phyloP scores from a whole-genome alignment of 2,329 filamentous ascomycete species.

The Neocucurbitaria cava region DNA sequence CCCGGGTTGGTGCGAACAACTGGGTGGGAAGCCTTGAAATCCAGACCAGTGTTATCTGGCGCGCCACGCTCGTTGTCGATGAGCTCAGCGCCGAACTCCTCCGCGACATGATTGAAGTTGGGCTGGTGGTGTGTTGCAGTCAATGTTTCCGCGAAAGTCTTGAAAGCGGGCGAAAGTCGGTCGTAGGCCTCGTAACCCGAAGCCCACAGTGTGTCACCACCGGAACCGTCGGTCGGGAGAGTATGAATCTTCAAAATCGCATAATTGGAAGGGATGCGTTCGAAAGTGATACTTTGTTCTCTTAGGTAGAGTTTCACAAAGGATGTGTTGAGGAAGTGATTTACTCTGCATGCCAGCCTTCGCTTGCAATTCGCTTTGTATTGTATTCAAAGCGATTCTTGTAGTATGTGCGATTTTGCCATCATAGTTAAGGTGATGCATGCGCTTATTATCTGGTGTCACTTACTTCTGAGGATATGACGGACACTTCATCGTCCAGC shows the following conservation, averaged over 20 bases:
- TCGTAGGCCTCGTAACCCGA: conserved; percentile 48
- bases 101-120: conserved; percentile 2
- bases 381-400: conserved; percentile 43
- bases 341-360: conserved; percentile 9
- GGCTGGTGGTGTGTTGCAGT: conserved; percentile 4
- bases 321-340: background rate
- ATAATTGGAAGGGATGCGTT: conserved; percentile 44
- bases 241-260: conserved; percentile 11
- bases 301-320: background rate
- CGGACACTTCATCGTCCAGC: conserved; percentile 58
- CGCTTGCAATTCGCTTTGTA: conserved; percentile 4
- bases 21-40: conserved; percentile 58
- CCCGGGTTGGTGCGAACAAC: conserved; percentile 65
- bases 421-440: background rate
- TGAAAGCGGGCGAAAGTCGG: conserved; percentile 16
- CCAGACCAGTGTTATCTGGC: conserved; percentile 57
- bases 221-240: conserved; percentile 2
- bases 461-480: conserved; percentile 53
- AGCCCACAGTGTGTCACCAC: conserved; percentile 50
- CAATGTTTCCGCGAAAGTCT: background rate
- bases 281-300: conserved; percentile 36
- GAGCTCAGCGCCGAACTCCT: background rate
- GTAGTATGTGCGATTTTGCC: conserved; percentile 22
- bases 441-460: background rate
- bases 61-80: conserved; percentile 51